phyloP scores from a whole-genome alignment of 2,329 filamentous ascomycete genomes.

The Penicillium sp. region DNA sequence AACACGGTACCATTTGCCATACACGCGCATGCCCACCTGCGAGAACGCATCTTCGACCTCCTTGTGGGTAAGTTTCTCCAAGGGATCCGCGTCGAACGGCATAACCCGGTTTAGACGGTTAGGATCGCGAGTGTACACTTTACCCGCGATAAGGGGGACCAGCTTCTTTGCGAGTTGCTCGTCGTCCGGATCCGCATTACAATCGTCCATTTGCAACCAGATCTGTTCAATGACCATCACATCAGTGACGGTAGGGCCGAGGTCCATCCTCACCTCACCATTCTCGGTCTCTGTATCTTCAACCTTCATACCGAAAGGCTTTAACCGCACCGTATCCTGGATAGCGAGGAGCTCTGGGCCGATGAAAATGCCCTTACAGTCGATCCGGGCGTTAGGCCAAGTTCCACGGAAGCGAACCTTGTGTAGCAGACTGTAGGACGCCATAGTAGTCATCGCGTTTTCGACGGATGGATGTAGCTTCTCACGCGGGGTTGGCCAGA shows the following conservation, averaged over 20 bases:
- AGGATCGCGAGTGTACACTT: constrained; percentile 49
- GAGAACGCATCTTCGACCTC: constrained; percentile 46
- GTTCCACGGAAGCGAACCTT: constrained; percentile 59
- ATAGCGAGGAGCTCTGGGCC: constrained; percentile 62
- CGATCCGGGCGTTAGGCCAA: constrained; percentile 62
- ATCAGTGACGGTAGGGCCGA: constrained; percentile 50
- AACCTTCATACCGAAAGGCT: constrained; percentile 36
- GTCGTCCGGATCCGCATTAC: constrained; percentile 56
- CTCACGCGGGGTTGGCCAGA: constrained; percentile 49
- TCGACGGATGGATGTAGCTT: constrained; percentile 61
- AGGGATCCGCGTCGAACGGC: constrained; percentile 27
- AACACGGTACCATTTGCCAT: constrained; percentile 60
- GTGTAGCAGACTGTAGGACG: constrained; percentile 60
- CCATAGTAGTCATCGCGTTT: constrained; percentile 60
- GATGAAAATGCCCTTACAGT: constrained; percentile 60
- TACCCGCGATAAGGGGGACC: constrained; percentile 57
- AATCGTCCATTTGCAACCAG: constrained; percentile 55
- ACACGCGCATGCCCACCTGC: constrained; percentile 51
- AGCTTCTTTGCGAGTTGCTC: constrained; percentile 52
- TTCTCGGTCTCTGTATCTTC: constrained; percentile 21
- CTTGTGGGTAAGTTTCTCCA: constrained; percentile 36
- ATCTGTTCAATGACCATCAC: constrained; percentile 62
- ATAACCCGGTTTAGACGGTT: constrained; percentile 35
- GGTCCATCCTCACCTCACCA: constrained; percentile 23
- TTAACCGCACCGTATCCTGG: constrained; percentile 62